Base-by-base conservation (phyloP, 305 asterid species). In the Fraxinus sp. region DNA sequence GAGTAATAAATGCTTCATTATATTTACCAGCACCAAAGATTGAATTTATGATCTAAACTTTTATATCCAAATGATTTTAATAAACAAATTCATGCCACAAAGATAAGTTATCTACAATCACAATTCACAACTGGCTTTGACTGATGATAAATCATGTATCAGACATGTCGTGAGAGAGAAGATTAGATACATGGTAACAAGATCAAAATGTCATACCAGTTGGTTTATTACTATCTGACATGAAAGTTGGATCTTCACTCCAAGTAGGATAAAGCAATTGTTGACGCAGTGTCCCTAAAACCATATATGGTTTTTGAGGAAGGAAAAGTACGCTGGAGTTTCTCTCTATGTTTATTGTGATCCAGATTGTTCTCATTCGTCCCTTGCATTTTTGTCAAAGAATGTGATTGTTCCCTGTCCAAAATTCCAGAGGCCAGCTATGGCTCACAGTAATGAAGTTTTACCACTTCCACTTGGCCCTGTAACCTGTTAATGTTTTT, bases 381-480 rank as follows among this genome's bases (percentile, higher is more conserved):
- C 89, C 55, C 77, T 77, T n/a, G 85, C 66, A 88, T 80, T 82
- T 85, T 71, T 86, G 55, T 85, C 88, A 80, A 86, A 91, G 87
- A 94, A 89, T 82, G 93, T 89, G 82, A 94, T 88, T 79, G 89
- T 89, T 83, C 99, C 98, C 74, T 64, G 89, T 76, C 98, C 98
- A 11, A 86, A 91, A 88, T 86, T 92, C 99, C 99, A 95, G 80
- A 93, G 94, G 85, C 98, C 98, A 82, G 98, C 98, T 72, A 94
- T 33, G 73, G 97, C 91, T 90, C 98, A 92, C 82, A 95, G 84
- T 64, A 94, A 82, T 49, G 99, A 94, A 84, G 99, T 95, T 89
- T 95, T 95, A 68, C 99, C 99, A 86, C 97, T 92, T 73, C 98
- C 99, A 86, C 98, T 95, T 24, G 97, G 97, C 79, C 99, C 99